Percentiles rank a stretch among this genome's conserved stretches.
These are phyloP conservation scores for Thuja plicata DNA, from an alignment of 83 land plant genomes.

Conservation along the genomic window DNA sequence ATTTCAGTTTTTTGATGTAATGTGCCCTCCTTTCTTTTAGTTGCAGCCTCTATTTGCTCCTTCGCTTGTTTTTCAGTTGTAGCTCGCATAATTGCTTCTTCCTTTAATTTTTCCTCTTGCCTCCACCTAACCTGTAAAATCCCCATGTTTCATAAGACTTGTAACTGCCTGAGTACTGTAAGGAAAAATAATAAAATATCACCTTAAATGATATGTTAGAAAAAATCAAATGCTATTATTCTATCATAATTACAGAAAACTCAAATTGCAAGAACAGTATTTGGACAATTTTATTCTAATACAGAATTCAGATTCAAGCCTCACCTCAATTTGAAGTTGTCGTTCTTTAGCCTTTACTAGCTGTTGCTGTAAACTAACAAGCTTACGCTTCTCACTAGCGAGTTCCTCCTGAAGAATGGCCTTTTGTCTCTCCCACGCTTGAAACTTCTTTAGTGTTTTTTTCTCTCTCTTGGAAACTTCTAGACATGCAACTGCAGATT, in stretches of 20 bases:
- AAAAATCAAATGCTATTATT: background rate
- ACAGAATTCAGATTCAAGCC: background rate
- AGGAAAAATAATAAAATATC: background rate
- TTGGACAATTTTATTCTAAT: background rate
- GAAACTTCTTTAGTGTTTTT: conserved; percentile 62
- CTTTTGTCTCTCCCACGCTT: conserved; percentile 88
- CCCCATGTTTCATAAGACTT: background rate
- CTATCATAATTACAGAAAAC: background rate
- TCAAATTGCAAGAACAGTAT: background rate
- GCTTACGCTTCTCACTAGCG: conserved; percentile 55
- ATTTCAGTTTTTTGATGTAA: conserved; percentile 62
- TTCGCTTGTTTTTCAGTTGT: conserved; percentile 50
- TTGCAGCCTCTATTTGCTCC: conserved; percentile 63
- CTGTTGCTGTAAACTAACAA: conserved; percentile 50
- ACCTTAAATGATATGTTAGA: background rate
- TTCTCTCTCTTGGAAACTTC: conserved; percentile 76
- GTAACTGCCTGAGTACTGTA: background rate
- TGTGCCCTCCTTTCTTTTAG: conserved; percentile 61
- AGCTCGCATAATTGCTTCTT: conserved; percentile 61
- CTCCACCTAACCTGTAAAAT: conserved; percentile 69
- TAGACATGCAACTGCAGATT: conserved; percentile 70
- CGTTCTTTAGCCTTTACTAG: conserved; percentile 63
- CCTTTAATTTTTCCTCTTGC: conserved; percentile 72
- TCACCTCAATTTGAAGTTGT: conserved; percentile 75
- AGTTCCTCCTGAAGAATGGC: conserved; percentile 74